Conservation (phyloP, 345 rosid species). For the Anastatica hierochuntica region DNA sequence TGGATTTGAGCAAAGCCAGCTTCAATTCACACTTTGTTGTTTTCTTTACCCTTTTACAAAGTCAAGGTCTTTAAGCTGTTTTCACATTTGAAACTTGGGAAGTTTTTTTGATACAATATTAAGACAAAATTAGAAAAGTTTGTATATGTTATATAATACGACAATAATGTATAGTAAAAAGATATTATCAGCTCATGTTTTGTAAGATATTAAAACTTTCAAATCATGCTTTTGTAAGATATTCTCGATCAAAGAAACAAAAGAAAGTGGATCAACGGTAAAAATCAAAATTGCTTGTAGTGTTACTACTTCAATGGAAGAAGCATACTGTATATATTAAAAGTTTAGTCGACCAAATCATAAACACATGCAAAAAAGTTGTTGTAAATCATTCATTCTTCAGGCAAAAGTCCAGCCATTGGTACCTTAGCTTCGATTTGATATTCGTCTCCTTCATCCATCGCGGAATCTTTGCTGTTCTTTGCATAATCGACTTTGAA, state of each 20-base stretch:
- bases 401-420: constrained; percentile 37
- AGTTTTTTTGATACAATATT: not conserved
- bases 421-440: constrained; percentile 34
- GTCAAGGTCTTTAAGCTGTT: not conserved
- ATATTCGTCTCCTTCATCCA: constrained; percentile 37
- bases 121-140: too few species aligned
- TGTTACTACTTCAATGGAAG: not conserved
- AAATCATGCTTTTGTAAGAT: too few species aligned
- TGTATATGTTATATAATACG: too few species aligned
- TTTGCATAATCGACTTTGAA: constrained; percentile 67
- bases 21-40: too few species aligned
- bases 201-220: too few species aligned
- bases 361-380: not conserved
- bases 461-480: constrained; percentile 29
- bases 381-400: constrained; percentile 29
- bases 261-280: not conserved
- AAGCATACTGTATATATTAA: not conserved
- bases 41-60: too few species aligned
- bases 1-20: not conserved
- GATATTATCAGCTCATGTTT: too few species aligned
- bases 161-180: too few species aligned
- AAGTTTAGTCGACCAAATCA: constrained; percentile 1
- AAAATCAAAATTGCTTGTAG: constrained; percentile 10
- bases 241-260: too few species aligned
- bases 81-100: constrained; percentile 13